Evolutionary conservation across 768 basidiomycete genomes (phyloP), one percentile per base, ranked within the genome.

Genomic region (Agaricus blazei): DNA sequence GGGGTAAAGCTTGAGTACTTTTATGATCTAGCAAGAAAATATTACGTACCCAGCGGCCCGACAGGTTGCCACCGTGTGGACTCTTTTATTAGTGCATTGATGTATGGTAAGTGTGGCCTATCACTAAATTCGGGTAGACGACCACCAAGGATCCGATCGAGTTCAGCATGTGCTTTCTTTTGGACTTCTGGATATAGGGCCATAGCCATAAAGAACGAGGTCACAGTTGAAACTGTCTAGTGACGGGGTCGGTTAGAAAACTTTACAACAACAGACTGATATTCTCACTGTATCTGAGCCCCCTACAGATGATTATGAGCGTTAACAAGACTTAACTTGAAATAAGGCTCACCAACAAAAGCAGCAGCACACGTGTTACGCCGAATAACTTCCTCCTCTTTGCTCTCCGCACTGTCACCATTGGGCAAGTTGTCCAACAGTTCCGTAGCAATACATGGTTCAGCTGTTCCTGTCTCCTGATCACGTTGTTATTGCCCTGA

Each of bases 61-160:
- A 68, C 61, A 31, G 62, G 61, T 31, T 67, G 63, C 72, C 71
- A 72, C 23, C 74, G 59, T 29, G 69, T 56, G 0, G 68, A 59
- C 58, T 77, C 75, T 52, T 68, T 71, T 34, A 75, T 62, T 12
- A 72, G 48, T 0, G 71, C 72, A 24, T 63, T 63, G 9, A 73
- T 58, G 46, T 72, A 75, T 0, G 73, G 72, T 2, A 76, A 57
- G 8, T 41, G 15, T 1, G 52, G 52, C 7, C 60, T 51, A 34
- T 60, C 59, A 3, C 64, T 67, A 15, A 70, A 53, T 0, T 58
- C 68, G 2, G 74, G 73, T 3, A 77, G 62, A 0, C 73, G 66
- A 23, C 65, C 63, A 37, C 45, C 19, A 3, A 48, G 54, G 19
- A 68, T 41, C 0, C 44, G 14, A 24, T 63, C 62, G 9, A 63